Base-by-base conservation (phyloP, 2,329 filamentous ascomycete genomes). In the Aspergillus sp. region DNA sequence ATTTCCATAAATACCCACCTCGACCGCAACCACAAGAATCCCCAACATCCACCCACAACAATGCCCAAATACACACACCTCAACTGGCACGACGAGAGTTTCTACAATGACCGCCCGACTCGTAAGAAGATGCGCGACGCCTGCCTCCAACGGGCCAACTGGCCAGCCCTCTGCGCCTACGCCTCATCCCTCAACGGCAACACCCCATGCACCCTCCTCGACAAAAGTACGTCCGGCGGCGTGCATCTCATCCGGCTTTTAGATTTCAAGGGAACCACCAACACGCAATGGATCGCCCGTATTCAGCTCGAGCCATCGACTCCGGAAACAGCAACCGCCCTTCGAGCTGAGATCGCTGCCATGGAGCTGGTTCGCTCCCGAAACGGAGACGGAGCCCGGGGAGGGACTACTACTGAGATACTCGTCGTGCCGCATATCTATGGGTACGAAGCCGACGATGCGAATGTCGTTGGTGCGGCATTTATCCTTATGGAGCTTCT, bases 401-500 rank as follows among this genome's bases (percentile, higher is more conserved):
- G 25, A 4, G 25, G 25, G 25, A 28, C 4, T 4, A 41, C 53
- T 38, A 3, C 9, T 2, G 11, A 2, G 34, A 17, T 11, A 8
- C 53, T 38, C 38, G 47, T 15, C 2, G 22, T 61, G 6, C 59
- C 59, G 2, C 19, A 47, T 3, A 46, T 61, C 19, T 57, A 48
- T 53, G 53, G 53, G 7, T 61, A 57, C 17, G n/a, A 61, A 19
- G 17, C 52, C 45, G 15, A 34, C 5, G 47, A 61, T 34, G 11
- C 62, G 7, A 74, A 74, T 53, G 25, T 51, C 4, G 63, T 70
- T 17, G 67, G 71, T 4, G 68, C 67, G 6, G 68, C 73, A 3
- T 76, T 71, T 57, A 70, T 74, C 4, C 59, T 77, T 22, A 73
- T 76, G 69, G 59, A 69, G 67, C 41, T 74, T 64, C 59, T 56